A percentile compares a stretch with the other conserved stretches of the same genome.
Conservation (phyloP, 2,329 filamentous ascomycete genomes). For the Cercospora zeae-maydis region DNA sequence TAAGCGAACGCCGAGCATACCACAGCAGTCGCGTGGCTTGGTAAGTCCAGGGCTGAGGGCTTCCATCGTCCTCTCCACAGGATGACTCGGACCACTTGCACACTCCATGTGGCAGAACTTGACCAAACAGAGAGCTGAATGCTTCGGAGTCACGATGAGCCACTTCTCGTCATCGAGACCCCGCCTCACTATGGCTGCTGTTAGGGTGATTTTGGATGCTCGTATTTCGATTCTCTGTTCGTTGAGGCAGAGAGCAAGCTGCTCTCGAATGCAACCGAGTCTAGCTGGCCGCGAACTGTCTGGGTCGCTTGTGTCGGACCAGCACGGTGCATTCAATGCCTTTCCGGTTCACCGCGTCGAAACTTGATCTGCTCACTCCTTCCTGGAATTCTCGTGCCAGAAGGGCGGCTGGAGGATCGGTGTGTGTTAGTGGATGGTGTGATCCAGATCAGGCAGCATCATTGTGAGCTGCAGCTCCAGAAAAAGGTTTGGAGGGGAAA, state of each 20-base stretch:
- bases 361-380: background rate
- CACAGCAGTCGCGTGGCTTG: background rate
- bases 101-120: background rate
- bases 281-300: background rate
- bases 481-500: background rate
- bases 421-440: background rate
- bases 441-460: slow-evolving; percentile 4
- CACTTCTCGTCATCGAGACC: background rate
- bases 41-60: background rate
- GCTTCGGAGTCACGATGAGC: background rate
- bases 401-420: background rate
- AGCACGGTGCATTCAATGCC: background rate
- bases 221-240: background rate
- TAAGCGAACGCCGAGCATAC: slow-evolving; percentile 10
- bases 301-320: background rate
- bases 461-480: background rate
- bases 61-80: background rate
- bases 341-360: background rate
- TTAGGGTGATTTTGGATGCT: background rate
- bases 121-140: background rate
- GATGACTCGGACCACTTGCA: slow-evolving; percentile 3
- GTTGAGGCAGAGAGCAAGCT: background rate
- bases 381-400: background rate
- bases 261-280: background rate
- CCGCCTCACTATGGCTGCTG: background rate